Conservation (phyloP, 768 basidiomycete species). For the Lactarius quietus region DNA sequence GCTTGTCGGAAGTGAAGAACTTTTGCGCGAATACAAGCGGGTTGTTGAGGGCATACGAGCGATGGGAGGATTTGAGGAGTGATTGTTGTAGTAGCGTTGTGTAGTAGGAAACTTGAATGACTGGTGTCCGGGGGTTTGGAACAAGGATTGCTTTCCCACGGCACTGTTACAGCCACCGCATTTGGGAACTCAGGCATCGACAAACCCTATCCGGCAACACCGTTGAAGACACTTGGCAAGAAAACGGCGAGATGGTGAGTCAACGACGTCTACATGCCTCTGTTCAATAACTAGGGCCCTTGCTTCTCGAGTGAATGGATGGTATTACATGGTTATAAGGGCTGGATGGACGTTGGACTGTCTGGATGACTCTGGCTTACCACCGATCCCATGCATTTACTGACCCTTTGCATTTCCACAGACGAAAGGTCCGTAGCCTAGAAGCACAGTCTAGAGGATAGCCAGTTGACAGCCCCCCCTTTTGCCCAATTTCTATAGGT, state of each 20-base stretch:
- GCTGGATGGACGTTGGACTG: conserved; percentile 35
- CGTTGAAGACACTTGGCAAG: conserved; percentile 33
- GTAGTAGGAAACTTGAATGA: neutral
- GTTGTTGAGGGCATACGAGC: conserved; percentile 65
- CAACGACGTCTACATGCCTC: conserved; percentile 21
- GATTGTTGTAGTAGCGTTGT: conserved; percentile 10
- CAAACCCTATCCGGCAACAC: conserved; percentile 27
- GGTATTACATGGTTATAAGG: conserved; percentile 26
- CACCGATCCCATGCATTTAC: conserved; percentile 23
- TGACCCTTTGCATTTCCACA: conserved; percentile 35
- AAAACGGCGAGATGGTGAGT: conserved; percentile 48
- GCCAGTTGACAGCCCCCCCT: conserved; percentile 24
- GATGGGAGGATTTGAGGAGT: conserved; percentile 42
- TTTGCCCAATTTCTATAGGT: conserved; percentile 48
- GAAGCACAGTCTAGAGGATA: conserved; percentile 1
- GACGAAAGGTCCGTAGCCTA: conserved; percentile 70
- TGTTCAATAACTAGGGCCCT: conserved; percentile 15
- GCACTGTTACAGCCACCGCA: conserved; percentile 7
- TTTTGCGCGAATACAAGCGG: conserved; percentile 78
- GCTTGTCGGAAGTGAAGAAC: conserved; percentile 72
- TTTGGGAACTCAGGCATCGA: neutral
- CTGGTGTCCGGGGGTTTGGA: conserved; percentile 3
- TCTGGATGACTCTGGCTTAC: conserved; percentile 36
- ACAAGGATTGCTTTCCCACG: conserved; percentile 14
- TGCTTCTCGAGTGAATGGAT: conserved; percentile 23